Evolutionary conservation across 129 eudicot species (phyloP), one percentile per base, ranked within the genome.

Genomic region (Helianthus tuberosus): DNA sequence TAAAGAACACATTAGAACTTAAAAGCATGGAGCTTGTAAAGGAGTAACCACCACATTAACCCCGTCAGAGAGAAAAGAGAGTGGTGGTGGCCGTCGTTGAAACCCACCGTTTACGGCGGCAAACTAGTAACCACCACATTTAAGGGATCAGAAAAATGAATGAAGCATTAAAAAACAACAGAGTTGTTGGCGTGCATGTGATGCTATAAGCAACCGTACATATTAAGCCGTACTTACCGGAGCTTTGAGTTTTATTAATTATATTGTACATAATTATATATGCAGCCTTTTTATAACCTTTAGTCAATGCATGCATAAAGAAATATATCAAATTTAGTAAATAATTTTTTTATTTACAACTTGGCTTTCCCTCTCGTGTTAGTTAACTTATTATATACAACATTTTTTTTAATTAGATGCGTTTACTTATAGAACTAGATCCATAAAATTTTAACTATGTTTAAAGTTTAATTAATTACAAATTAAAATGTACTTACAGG

Each of bases 221-320:
- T 55, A 55, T 55, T 55, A 55, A 17, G 62, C 62, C 62, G 62
- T 55, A 55, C 35, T 17, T 55, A 23, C 59, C 59, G 59, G 27
- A n/a, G 23, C 59, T 52, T 52, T 52, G 7, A 20, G 23, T 0
- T 20, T 20, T 20, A 20, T 20, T 20, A 20, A 20, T 20, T 20
- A 52, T 52, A n/a, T 52, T 2, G 6, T 15, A 39, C 1, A 39
- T 52, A n/a, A 8, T 52, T 27, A 27, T 27, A 27, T 2, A 27
- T 27, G 32, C 2, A 27, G 32, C 59, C 59, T n/a, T n/a, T 52
- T 54, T 54, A 54, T 54, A 8, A 54, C 17, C 61, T 54, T 16
- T 54, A 16, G 61, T 54, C 61, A 7, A 54, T 15, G 61, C 61
- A 16, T 54, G 32, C 61, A 53, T 53, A 53, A 3, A 17, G 9